These are phyloP conservation scores for Paecilomyces fulvus DNA, from an alignment of 2,329 filamentous ascomycete species.

Conservation along the genomic window DNA sequence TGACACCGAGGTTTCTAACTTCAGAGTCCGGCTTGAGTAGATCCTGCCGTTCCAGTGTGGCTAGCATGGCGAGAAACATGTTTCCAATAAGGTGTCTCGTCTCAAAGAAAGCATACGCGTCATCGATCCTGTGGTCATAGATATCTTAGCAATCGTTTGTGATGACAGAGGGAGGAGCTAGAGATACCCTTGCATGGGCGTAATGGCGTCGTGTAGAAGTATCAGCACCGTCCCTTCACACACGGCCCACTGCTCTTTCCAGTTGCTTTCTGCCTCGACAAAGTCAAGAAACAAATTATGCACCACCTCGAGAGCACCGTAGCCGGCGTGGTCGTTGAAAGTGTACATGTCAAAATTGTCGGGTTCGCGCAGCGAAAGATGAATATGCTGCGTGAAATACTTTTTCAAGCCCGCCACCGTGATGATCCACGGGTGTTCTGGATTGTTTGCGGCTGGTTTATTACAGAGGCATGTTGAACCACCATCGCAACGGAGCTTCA, in stretches of 20 bases:
- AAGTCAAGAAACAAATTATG: conserved; percentile 38
- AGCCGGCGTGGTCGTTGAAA: conserved; percentile 35
- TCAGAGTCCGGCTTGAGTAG: conserved; percentile 28
- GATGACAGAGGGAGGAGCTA: too few relatives aligned
- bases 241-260: conserved; percentile 34
- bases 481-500: too few relatives aligned
- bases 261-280: conserved; percentile 23
- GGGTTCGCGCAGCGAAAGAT: conserved; percentile 18
- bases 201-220: conserved; percentile 11
- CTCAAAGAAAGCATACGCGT: too few relatives aligned
- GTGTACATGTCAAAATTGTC: conserved; percentile 37
- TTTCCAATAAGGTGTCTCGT: too few relatives aligned
- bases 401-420: too few relatives aligned
- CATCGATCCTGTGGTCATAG: too few relatives aligned
- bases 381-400: too few relatives aligned
- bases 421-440: too few relatives aligned
- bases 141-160: too few relatives aligned
- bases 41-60: conserved; percentile 23
- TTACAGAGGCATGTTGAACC: too few relatives aligned
- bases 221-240: conserved; percentile 32
- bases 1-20: conserved; percentile 28
- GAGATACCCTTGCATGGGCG: conserved; percentile 9
- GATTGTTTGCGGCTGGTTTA: too few relatives aligned
- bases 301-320: conserved; percentile 35
- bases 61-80: conserved; percentile 33